Evolutionary conservation across 148 eudicot species (phyloP).

Genomic region (Rhododendron ovatum): DNA sequence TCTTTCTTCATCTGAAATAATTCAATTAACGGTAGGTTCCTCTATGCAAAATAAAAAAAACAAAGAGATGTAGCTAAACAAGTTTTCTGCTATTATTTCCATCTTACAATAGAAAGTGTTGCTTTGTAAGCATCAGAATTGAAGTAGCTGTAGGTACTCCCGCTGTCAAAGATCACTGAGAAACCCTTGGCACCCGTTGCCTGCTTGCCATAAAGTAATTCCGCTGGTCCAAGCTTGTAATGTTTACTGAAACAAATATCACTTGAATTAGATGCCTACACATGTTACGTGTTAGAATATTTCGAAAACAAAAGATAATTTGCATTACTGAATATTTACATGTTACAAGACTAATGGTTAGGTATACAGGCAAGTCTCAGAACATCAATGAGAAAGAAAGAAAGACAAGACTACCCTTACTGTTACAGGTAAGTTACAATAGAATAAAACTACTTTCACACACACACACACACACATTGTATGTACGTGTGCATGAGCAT

Average conservation of each 20-base stretch:
- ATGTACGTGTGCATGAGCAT: background rate
- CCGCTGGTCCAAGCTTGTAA: constrained; percentile 66
- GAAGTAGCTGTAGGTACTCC: constrained; percentile 87
- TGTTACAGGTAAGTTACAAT: background rate
- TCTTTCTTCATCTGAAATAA: constrained; percentile 54
- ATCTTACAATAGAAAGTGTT: constrained; percentile 52
- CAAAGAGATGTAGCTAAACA: background rate
- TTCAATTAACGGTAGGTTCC: background rate
- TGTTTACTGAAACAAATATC: constrained; percentile 42
- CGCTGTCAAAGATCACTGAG: constrained; percentile 70
- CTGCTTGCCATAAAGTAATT: constrained; percentile 48
- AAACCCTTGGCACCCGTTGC: constrained; percentile 47
- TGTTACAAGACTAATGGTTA: background rate
- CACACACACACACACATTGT: background rate
- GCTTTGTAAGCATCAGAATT: constrained; percentile 50
- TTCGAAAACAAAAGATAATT: background rate
- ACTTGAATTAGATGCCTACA: background rate
- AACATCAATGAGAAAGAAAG: background rate
- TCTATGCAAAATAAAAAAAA: background rate
- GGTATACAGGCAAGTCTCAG: background rate
- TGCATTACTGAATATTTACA: background rate
- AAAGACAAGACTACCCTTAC: background rate
- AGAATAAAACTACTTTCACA: background rate
- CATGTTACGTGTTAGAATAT: background rate
- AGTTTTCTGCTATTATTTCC: background rate